Conservation (phyloP, 2,329 filamentous ascomycete species). For the Diplodia sapinea region DNA sequence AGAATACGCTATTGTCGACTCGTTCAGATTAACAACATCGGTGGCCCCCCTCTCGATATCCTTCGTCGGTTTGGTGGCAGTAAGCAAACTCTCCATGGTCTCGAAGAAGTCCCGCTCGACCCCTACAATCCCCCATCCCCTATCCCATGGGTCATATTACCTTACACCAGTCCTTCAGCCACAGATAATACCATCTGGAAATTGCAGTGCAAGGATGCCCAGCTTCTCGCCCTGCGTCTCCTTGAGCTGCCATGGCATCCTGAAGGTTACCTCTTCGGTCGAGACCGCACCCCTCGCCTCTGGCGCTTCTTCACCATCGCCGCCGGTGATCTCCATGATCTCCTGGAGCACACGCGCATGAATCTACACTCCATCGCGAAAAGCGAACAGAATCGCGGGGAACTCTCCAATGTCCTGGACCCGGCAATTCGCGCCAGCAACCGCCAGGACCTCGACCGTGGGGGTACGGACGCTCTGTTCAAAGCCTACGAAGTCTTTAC, state of each 20-base stretch:
- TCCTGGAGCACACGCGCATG: not conserved
- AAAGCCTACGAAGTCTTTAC: not conserved
- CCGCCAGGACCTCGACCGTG: not conserved
- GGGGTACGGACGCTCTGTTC: not conserved
- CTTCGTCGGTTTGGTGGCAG: not conserved
- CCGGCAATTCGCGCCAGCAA: not conserved
- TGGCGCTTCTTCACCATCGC: not conserved
- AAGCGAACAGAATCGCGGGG: not conserved
- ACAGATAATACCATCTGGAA: not conserved
- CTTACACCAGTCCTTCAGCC: not conserved
- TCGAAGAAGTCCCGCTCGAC: not conserved
- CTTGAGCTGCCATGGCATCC: not conserved
- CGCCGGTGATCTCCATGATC: not conserved
- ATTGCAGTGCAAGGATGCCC: not conserved
- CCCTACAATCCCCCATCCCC: not conserved
- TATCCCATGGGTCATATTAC: not conserved
- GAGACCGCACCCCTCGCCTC: not conserved
- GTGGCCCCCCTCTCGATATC: not conserved
- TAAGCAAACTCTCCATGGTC: not conserved
- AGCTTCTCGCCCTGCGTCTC: not conserved
- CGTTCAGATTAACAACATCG: not conserved
- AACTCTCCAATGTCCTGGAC: not conserved
- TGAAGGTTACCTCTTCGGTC: constrained; percentile 4
- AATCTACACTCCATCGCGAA: not conserved
- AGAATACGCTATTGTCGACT: not conserved